Percentiles rank a stretch among this genome's conserved stretches.
These are phyloP conservation scores for Russula compacta DNA, from an alignment of 768 basidiomycete species.

Conservation along the genomic window DNA sequence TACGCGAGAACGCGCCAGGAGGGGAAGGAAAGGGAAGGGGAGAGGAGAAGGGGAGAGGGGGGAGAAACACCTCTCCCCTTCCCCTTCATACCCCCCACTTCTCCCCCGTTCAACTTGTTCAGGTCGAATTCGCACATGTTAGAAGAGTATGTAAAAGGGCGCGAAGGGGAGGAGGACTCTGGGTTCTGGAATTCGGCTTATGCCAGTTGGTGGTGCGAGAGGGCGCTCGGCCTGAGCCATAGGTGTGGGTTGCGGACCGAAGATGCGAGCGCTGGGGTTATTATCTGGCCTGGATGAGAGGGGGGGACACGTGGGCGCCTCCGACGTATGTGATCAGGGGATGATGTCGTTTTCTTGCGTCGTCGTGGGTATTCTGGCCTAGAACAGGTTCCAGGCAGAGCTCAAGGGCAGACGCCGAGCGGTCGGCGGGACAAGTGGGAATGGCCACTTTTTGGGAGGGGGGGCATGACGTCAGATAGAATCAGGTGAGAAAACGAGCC, in stretches of 20 bases:
- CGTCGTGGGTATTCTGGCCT: neutral
- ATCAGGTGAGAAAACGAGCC: neutral
- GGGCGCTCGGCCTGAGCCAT: no score
- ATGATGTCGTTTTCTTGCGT: neutral
- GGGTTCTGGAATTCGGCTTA: neutral
- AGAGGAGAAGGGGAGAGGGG: no score
- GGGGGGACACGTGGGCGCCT: conserved; percentile 1
- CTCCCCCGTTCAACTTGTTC: no score
- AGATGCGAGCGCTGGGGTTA: neutral
- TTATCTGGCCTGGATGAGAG: neutral
- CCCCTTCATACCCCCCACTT: no score
- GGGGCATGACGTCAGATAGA: neutral
- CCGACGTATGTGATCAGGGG: neutral
- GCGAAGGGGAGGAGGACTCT: no score
- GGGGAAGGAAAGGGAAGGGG: neutral
- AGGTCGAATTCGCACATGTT: no score
- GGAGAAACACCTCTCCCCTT: no score
- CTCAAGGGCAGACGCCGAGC: neutral
- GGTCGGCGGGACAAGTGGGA: neutral
- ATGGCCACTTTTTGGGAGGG: neutral
- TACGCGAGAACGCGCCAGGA: neutral
- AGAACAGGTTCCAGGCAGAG: neutral
- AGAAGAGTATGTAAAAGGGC: no score
- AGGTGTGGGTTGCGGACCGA: neutral
- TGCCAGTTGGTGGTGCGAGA: no score